phyloP scores from a whole-genome alignment of 495 filamentous ascomycete species.

The Copromyces sp. region DNA sequence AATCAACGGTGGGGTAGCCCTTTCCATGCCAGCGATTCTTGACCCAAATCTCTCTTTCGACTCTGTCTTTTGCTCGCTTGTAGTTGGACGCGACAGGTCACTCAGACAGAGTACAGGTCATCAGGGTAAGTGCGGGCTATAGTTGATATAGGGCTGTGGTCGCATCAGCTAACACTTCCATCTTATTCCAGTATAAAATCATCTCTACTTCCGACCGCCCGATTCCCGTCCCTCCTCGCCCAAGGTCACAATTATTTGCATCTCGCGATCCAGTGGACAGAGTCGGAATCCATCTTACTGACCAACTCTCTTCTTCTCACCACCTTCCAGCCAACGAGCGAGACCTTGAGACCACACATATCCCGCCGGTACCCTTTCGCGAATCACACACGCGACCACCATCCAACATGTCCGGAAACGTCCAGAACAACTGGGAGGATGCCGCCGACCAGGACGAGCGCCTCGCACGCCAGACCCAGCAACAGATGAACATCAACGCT shows the following conservation, averaged over 20 bases:
- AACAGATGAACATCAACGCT: slow-evolving; percentile 61
- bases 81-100: background rate
- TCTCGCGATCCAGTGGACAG: background rate
- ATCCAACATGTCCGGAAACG: slow-evolving; percentile 58
- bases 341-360: slow-evolving; percentile 2
- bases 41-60: background rate
- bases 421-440: slow-evolving; percentile 89
- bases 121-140: background rate
- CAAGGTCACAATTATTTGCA: background rate
- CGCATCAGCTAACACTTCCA: background rate
- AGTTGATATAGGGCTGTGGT: background rate
- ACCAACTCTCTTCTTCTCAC: slow-evolving; percentile 8
- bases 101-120: background rate
- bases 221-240: background rate
- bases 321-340: background rate
- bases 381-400: background rate
- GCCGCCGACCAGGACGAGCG: slow-evolving; percentile 81
- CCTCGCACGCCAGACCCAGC: slow-evolving; percentile 68
- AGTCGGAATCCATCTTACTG: background rate
- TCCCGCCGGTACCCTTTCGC: background rate
- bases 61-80: background rate
- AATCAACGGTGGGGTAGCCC: slow-evolving; percentile 20
- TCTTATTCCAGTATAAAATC: background rate
- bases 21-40: slow-evolving; percentile 5
- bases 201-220: background rate